Conservation (phyloP, 2,329 filamentous ascomycete species). For the Beauveria scarabaeidicola region DNA sequence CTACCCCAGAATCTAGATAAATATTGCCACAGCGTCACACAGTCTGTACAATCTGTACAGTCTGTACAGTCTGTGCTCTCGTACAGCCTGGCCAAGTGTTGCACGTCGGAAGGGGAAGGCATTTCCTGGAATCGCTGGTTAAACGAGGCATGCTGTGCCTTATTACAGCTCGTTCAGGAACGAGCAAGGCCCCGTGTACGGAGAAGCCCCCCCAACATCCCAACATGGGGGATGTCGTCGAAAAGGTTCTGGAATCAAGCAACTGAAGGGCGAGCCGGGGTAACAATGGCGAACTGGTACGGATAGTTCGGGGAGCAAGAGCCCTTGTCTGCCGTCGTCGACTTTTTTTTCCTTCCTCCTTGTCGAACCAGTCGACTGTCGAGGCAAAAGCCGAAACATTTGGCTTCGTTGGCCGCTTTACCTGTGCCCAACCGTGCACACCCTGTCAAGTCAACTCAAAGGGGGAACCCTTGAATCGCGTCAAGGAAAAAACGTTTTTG, state of each 20-base stretch:
- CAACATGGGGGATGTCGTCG: neutral
- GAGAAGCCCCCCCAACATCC: neutral
- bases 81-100: neutral
- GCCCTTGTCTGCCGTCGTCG: constrained; percentile 1
- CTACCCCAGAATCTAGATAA: neutral
- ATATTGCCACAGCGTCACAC: neutral
- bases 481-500: neutral
- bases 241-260: neutral
- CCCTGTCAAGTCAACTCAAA: neutral
- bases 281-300: too few species aligned
- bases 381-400: neutral
- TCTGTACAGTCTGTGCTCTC: neutral
- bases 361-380: neutral
- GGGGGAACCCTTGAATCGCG: neutral
- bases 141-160: neutral
- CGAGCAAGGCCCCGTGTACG: neutral
- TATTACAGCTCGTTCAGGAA: neutral
- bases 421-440: constrained; percentile 5
- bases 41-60: too few species aligned
- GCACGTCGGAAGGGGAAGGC: too few species aligned
- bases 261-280: neutral
- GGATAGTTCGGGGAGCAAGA: neutral
- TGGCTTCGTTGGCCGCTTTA: neutral
- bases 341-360: neutral
- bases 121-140: neutral